Conservation (phyloP, 495 filamentous ascomycete species). For the Margaritispora aquatica region DNA sequence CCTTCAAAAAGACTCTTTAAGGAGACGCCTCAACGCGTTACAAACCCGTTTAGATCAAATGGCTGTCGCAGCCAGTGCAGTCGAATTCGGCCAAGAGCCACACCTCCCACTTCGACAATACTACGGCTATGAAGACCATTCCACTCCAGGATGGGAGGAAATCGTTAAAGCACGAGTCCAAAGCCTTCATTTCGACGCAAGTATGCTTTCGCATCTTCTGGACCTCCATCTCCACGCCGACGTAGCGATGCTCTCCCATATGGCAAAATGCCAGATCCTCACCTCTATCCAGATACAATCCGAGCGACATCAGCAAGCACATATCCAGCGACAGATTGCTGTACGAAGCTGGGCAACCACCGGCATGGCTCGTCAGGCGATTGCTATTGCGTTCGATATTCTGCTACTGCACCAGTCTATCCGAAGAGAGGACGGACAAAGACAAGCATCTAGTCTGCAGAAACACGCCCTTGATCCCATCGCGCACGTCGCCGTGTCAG, state of each 20-base stretch:
- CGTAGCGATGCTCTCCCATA: constrained; percentile 11
- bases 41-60: constrained; percentile 11
- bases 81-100: constrained; percentile 8
- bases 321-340: constrained; percentile 1
- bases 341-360: constrained; percentile 4
- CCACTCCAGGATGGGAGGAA: constrained; percentile 7
- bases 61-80: constrained; percentile 1
- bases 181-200: constrained; percentile 14
- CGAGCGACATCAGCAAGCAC: background rate
- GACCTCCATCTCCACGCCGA: constrained; percentile 23
- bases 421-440: background rate
- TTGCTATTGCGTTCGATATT: constrained; percentile 13
- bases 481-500: constrained; percentile 8
- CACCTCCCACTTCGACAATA: constrained; percentile 8
- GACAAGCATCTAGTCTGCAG: background rate
- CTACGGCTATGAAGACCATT: constrained; percentile 19
- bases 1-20: constrained; percentile 7
- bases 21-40: constrained; percentile 12
- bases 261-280: constrained; percentile 13
- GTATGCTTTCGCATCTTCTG: constrained; percentile 22
- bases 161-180: constrained; percentile 8
- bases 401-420: constrained; percentile 6
- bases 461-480: constrained; percentile 13
- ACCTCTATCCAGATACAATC: background rate
- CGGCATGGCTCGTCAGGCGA: constrained; percentile 2